These are phyloP conservation scores for Phytopythium delawarense DNA, from an alignment of 352 stramenopile species.

Conservation along the genomic window DNA sequence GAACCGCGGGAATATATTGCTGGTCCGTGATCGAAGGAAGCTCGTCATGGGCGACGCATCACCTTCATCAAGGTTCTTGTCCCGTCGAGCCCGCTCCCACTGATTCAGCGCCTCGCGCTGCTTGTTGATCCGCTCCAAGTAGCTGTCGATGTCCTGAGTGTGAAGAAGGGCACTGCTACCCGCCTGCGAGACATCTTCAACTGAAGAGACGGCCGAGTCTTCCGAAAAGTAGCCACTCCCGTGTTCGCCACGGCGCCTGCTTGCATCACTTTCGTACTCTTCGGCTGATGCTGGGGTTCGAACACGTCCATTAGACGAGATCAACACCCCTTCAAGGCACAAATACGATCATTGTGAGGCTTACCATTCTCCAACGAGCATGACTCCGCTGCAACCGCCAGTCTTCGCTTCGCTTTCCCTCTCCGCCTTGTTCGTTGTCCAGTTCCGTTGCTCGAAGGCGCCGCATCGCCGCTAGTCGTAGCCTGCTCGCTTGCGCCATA, in stretches of 20 bases:
- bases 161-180: conserved; percentile 23
- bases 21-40: neutral
- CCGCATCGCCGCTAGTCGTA: neutral
- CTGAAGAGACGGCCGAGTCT: neutral
- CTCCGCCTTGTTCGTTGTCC: neutral
- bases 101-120: conserved; percentile 43
- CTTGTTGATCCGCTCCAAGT: conserved; percentile 43
- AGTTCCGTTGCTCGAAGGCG: neutral
- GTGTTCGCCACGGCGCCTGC: neutral
- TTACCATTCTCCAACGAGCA: conserved; percentile 4
- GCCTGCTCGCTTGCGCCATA: conserved; percentile 17
- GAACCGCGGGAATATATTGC: neutral
- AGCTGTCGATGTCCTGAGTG: conserved; percentile 50
- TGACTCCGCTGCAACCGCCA: neutral
- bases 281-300: neutral
- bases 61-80: neutral
- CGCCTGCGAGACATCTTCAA: conserved; percentile 3
- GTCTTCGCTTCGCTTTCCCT: conserved; percentile 3
- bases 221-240: neutral
- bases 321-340: neutral
- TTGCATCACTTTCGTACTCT: neutral
- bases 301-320: neutral
- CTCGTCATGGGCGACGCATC: neutral
- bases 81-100: conserved; percentile 31
- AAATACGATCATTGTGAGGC: neutral